Percentiles rank a stretch among this genome's conserved stretches.
These are phyloP conservation scores for Alternaria incomplexa DNA, from an alignment of 2,329 filamentous ascomycete species.

Conservation along the genomic window DNA sequence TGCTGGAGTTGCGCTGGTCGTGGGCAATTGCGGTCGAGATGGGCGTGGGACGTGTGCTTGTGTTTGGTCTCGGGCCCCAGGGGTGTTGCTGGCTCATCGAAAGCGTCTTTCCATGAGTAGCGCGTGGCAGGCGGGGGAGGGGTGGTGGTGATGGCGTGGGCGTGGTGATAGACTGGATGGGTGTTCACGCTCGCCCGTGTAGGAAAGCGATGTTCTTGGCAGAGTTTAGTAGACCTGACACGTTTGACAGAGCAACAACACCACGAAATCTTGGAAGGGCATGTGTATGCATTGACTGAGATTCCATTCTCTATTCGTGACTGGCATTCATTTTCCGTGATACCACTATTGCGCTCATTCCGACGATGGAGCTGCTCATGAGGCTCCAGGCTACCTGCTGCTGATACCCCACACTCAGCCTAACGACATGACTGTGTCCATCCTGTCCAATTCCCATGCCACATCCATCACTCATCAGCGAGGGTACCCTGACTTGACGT, in stretches of 20 bases:
- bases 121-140: constrained; percentile 38
- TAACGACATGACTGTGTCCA: neutral
- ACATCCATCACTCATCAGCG: neutral
- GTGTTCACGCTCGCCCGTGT: constrained; percentile 9
- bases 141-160: constrained; percentile 23
- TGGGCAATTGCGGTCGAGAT: constrained; percentile 58
- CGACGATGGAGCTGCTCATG: neutral
- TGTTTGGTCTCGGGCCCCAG: constrained; percentile 63
- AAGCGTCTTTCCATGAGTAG: constrained; percentile 51
- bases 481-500: neutral
- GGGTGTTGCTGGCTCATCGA: constrained; percentile 61
- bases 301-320: neutral
- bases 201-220: constrained; percentile 17
- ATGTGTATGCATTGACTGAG: too few relatives aligned
- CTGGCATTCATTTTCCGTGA: neutral
- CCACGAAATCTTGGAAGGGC: neutral
- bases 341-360: neutral
- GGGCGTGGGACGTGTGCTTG: constrained; percentile 63
- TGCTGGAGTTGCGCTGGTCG: constrained; percentile 48
- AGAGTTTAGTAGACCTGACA: constrained; percentile 9
- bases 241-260: neutral
- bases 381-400: neutral
- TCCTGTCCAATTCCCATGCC: neutral
- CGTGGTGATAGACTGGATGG: constrained; percentile 8
- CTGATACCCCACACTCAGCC: constrained; percentile 1